A percentile compares a stretch with the other conserved stretches of the same genome.
These are phyloP conservation scores for Coemansia sp. DNA, from an alignment of 192 early-diverging fungal species.

Conservation along the genomic window DNA sequence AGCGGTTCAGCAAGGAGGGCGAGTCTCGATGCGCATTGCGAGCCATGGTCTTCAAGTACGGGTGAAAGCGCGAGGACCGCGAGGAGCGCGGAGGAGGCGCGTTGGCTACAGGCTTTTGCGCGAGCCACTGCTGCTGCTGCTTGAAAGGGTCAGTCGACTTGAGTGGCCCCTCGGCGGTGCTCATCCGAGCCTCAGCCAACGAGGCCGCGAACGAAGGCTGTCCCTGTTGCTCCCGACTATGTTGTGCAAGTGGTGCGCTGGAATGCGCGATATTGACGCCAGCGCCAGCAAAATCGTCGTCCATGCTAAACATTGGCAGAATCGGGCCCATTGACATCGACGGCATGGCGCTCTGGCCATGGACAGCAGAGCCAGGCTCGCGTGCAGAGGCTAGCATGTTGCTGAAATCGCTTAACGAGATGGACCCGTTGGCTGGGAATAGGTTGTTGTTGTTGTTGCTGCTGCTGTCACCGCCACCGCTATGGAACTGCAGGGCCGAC, in stretches of 20 bases:
- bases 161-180: slow-evolving; percentile 2
- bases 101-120: slow-evolving; percentile 18
- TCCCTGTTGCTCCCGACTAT: background rate
- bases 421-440: background rate
- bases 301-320: slow-evolving; percentile 8
- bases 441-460: background rate
- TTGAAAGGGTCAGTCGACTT: slow-evolving; percentile 12
- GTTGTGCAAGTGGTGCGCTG: background rate
- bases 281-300: background rate
- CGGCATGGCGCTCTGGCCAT: background rate
- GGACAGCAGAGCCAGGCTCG: background rate
- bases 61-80: slow-evolving; percentile 53
- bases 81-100: slow-evolving; percentile 40
- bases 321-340: background rate
- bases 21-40: slow-evolving; percentile 49
- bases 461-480: background rate
- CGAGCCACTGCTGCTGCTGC: slow-evolving; percentile 33
- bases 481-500: slow-evolving; percentile 8
- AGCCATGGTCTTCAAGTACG: slow-evolving; percentile 53
- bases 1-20: slow-evolving; percentile 39
- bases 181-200: slow-evolving; percentile 13
- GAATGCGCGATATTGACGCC: background rate
- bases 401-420: slow-evolving; percentile 19
- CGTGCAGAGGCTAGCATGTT: slow-evolving; percentile 21
- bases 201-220: slow-evolving; percentile 6